These are phyloP conservation scores for Haematococcus lacustris DNA, from an alignment of 139 green algal species.

Conservation along the genomic window DNA sequence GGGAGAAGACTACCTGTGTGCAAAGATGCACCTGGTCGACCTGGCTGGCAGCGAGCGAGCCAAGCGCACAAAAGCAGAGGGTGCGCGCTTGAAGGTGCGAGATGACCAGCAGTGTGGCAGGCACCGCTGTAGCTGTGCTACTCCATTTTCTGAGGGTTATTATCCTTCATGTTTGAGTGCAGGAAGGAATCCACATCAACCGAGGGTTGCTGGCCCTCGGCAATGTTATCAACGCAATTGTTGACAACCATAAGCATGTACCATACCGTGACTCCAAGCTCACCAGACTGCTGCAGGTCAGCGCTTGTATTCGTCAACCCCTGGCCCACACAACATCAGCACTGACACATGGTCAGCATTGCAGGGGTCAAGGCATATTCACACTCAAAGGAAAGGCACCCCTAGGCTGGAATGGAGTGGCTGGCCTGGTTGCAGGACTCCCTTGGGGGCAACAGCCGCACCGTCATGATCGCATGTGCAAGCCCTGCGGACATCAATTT, in stretches of 20 bases:
- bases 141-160: too few relatives aligned
- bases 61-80: conserved; percentile 90
- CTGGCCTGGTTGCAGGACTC: conserved; percentile 85
- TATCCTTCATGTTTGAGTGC: too few relatives aligned
- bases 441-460: conserved; percentile 89
- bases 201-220: conserved; percentile 86
- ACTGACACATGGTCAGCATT: too few relatives aligned
- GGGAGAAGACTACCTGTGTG: conserved; percentile 72
- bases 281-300: conserved; percentile 83
- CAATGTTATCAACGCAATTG: conserved; percentile 95
- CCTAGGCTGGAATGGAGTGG: too few relatives aligned
- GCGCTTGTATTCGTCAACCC: neutral
- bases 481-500: conserved; percentile 80
- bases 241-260: conserved; percentile 68
- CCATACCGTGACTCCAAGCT: conserved; percentile 87
- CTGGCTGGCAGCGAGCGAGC: conserved; percentile 85
- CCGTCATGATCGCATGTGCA: conserved; percentile 92
- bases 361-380: too few relatives aligned
- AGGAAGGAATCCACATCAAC: conserved; percentile 95
- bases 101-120: neutral
- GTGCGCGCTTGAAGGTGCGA: conserved; percentile 27
- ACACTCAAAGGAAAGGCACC: too few relatives aligned
- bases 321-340: too few relatives aligned
- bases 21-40: conserved; percentile 93
- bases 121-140: too few relatives aligned